phyloP scores from a whole-genome alignment of 352 stramenopile species.

The Pythium insidiosum region DNA sequence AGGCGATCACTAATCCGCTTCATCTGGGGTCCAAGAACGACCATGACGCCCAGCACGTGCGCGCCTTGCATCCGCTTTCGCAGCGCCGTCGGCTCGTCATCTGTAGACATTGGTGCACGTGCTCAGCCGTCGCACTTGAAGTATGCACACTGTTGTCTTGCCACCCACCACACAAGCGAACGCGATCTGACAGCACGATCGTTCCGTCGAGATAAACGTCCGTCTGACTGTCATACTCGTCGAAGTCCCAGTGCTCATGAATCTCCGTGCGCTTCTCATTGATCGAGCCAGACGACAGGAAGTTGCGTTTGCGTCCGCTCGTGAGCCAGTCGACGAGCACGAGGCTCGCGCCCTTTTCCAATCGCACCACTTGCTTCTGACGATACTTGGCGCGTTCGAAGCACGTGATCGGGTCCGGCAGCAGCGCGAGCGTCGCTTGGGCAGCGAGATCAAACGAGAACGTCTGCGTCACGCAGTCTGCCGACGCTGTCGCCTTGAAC shows the following conservation, averaged over 20 bases:
- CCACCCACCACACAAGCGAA: too few relatives aligned
- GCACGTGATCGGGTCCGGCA: slow-evolving; percentile 78
- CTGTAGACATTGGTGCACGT: too few relatives aligned
- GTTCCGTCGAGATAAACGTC: slow-evolving; percentile 49
- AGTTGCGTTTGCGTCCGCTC: slow-evolving; percentile 78
- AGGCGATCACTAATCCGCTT: slow-evolving; percentile 42
- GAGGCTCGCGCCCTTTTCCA: slow-evolving; percentile 39
- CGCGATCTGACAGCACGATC: slow-evolving; percentile 55
- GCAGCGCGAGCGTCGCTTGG: slow-evolving; percentile 57
- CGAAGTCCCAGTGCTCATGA: slow-evolving; percentile 75
- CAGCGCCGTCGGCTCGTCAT: slow-evolving; percentile 63
- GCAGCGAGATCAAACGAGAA: slow-evolving; percentile 39
- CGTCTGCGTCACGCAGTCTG: slow-evolving; percentile 39
- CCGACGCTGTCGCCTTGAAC: slow-evolving; percentile 54
- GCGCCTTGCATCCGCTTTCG: slow-evolving; percentile 67
- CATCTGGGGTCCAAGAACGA: slow-evolving; percentile 52
- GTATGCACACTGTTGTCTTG: too few relatives aligned
- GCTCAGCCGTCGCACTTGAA: too few relatives aligned
- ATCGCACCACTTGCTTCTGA: slow-evolving; percentile 54
- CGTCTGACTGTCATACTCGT: slow-evolving; percentile 56
- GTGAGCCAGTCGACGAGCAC: slow-evolving; percentile 84
- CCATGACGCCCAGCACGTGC: slow-evolving; percentile 63
- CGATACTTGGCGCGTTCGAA: slow-evolving; percentile 64
- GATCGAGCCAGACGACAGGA: slow-evolving; percentile 46
- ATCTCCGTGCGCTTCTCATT: slow-evolving; percentile 54